Evolutionary conservation across 2,329 filamentous ascomycete species (phyloP).

Genomic region (Mycocentrospora acerina): DNA sequence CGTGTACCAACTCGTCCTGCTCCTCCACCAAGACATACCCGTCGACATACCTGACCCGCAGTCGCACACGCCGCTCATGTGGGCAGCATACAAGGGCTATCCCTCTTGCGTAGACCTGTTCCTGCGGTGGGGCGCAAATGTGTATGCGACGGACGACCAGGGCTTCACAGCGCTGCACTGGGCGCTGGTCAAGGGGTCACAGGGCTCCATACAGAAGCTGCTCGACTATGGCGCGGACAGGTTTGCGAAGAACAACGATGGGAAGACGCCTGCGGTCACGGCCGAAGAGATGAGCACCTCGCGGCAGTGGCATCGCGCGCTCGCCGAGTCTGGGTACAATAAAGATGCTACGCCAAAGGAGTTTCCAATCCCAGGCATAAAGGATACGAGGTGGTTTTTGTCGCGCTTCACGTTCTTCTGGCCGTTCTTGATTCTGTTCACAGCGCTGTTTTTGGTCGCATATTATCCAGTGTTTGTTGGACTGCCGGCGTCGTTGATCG

Average conservation of each 20-base stretch:
- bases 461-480: slow-evolving; percentile 73
- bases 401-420: slow-evolving; percentile 86
- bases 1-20: slow-evolving; percentile 80
- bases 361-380: slow-evolving; percentile 73
- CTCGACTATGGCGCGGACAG: slow-evolving; percentile 94
- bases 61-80: slow-evolving; percentile 95
- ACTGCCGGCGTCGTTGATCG: slow-evolving; percentile 68
- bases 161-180: slow-evolving; percentile 95
- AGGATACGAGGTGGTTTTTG: slow-evolving; percentile 76
- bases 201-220: slow-evolving; percentile 86
- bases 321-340: slow-evolving; percentile 82
- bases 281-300: slow-evolving; percentile 88
- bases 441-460: slow-evolving; percentile 70
- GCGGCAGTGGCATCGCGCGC: slow-evolving; percentile 76
- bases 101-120: slow-evolving; percentile 90
- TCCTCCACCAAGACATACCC: slow-evolving; percentile 92
- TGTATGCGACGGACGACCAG: slow-evolving; percentile 85
- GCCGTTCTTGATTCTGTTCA: slow-evolving; percentile 76
- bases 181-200: slow-evolving; percentile 91
- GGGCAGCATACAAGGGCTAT: slow-evolving; percentile 97
- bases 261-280: slow-evolving; percentile 85
- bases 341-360: slow-evolving; percentile 71
- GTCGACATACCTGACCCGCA: slow-evolving; percentile 88
- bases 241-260: slow-evolving; percentile 83
- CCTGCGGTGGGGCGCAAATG: slow-evolving; percentile 90